Percentiles rank a stretch among this genome's conserved stretches.
Evolutionary conservation across 208 protist genomes (phyloP).

Genomic region (Leishmania guyanensis): DNA sequence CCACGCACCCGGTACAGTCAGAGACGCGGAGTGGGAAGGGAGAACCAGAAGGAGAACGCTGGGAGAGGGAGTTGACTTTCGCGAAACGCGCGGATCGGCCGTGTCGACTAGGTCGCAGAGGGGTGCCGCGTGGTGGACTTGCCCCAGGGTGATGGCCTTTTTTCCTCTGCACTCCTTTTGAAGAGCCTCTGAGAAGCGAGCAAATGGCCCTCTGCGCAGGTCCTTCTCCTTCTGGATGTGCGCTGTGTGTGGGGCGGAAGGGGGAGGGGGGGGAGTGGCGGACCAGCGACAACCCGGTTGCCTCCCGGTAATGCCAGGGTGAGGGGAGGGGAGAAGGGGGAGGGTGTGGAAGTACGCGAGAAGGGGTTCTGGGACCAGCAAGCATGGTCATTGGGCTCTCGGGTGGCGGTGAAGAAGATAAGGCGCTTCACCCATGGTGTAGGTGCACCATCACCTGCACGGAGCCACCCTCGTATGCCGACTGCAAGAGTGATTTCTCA

Average conservation of each 20-base stretch:
- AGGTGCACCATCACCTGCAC: too few species aligned
- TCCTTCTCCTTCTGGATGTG: not conserved
- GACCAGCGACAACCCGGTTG: too few species aligned
- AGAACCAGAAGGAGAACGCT: too few species aligned
- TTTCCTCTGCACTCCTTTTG: not conserved
- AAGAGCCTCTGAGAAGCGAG: not conserved
- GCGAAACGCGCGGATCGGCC: not conserved
- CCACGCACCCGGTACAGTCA: too few species aligned
- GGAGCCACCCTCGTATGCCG: too few species aligned
- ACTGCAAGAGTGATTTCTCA: too few species aligned
- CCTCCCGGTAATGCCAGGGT: too few species aligned
- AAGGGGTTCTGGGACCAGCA: not conserved
- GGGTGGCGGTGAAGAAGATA: not conserved
- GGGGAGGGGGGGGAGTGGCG: too few species aligned
- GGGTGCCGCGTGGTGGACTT: not conserved
- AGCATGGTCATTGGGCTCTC: not conserved
- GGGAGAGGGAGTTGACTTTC: too few species aligned
- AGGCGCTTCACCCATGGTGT: too few species aligned
- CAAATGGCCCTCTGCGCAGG: not conserved
- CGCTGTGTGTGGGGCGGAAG: not conserved
- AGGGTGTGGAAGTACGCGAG: not conserved
- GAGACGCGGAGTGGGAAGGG: too few species aligned
- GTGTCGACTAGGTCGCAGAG: not conserved
- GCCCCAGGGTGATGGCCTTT: not conserved
- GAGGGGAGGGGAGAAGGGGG: not conserved